Percentiles rank a stretch among this genome's conserved stretches.
Evolutionary conservation across 1,139 yeast genomes (phyloP).

Genomic region (Zygoascus meyerae): DNA sequence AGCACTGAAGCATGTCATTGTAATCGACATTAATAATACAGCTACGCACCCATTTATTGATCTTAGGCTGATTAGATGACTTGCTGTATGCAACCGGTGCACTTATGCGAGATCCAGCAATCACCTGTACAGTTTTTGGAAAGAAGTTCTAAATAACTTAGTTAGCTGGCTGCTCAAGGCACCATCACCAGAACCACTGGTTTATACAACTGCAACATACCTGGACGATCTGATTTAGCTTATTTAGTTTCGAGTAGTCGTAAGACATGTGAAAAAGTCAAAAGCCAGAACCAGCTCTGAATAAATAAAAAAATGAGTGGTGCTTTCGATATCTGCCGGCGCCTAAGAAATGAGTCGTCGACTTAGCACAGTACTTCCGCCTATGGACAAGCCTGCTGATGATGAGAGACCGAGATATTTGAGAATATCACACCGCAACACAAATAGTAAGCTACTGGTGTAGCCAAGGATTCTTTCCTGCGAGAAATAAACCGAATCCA

Average conservation of each 20-base stretch:
- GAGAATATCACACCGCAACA: too few species aligned
- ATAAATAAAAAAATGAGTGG: too few species aligned
- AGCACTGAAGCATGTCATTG: not conserved
- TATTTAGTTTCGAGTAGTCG: slow-evolving; percentile 18
- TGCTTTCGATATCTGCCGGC: too few species aligned
- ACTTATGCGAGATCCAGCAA: slow-evolving; percentile 39
- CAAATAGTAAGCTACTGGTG: too few species aligned
- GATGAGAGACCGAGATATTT: too few species aligned
- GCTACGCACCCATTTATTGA: slow-evolving; percentile 33
- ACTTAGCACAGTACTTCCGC: too few species aligned
- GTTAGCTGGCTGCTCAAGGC: not conserved
- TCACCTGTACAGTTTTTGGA: slow-evolving; percentile 61
- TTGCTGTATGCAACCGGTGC: slow-evolving; percentile 20
- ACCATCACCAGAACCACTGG: not conserved
- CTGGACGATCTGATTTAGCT: slow-evolving; percentile 37
- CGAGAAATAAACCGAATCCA: too few species aligned
- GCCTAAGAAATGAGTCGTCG: too few species aligned
- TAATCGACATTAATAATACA: not conserved
- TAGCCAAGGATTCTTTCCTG: too few species aligned
- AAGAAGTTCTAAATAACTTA: slow-evolving; percentile 50
- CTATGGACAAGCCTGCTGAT: too few species aligned
- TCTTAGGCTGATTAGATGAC: slow-evolving; percentile 23
- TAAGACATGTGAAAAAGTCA: not conserved
- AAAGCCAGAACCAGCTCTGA: not conserved
- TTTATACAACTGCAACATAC: slow-evolving; percentile 18